Conservation (phyloP, 2,329 filamentous ascomycete genomes). For the Fusarium sulawesiense region DNA sequence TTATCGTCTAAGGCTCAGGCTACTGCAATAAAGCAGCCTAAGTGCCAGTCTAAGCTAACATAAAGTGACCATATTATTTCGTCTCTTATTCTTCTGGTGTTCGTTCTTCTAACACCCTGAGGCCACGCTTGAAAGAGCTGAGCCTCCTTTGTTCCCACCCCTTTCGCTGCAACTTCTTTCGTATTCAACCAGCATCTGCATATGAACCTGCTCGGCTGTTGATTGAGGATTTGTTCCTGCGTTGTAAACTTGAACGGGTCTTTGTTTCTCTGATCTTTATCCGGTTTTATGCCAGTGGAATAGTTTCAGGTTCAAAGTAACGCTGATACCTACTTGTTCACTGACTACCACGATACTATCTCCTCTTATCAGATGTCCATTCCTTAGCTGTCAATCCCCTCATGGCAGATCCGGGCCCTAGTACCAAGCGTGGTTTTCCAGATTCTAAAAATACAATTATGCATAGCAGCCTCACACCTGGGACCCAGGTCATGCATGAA, state of each 20-base stretch:
- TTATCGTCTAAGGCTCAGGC: not conserved
- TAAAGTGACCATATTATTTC: not conserved
- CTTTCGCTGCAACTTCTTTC: slow-evolving; percentile 33
- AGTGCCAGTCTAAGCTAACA: not conserved
- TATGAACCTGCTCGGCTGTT: not conserved
- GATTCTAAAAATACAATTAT: slow-evolving; percentile 44
- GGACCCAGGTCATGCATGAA: slow-evolving; percentile 37
- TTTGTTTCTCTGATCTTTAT: not conserved
- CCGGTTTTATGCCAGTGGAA: not conserved
- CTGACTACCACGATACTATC: not conserved
- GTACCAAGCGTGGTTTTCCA: slow-evolving; percentile 10
- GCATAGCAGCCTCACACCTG: slow-evolving; percentile 39
- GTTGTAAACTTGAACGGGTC: not conserved
- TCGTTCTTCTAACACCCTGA: not conserved
- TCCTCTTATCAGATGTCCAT: not conserved
- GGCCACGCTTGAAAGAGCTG: slow-evolving; percentile 3
- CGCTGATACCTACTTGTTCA: not conserved
- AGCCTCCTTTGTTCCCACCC: slow-evolving; percentile 33
- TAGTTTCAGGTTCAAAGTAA: not conserved
- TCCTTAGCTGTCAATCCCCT: slow-evolving; percentile 10
- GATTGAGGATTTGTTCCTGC: slow-evolving; percentile 4
- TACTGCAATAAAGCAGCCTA: not conserved
- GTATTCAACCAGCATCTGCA: slow-evolving; percentile 22
- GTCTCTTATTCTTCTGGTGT: not conserved
- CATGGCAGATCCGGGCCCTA: slow-evolving; percentile 18